Evolutionary conservation across 1,284 basidiomycete species (phyloP).

Genomic region (Inonotus obliquus): DNA sequence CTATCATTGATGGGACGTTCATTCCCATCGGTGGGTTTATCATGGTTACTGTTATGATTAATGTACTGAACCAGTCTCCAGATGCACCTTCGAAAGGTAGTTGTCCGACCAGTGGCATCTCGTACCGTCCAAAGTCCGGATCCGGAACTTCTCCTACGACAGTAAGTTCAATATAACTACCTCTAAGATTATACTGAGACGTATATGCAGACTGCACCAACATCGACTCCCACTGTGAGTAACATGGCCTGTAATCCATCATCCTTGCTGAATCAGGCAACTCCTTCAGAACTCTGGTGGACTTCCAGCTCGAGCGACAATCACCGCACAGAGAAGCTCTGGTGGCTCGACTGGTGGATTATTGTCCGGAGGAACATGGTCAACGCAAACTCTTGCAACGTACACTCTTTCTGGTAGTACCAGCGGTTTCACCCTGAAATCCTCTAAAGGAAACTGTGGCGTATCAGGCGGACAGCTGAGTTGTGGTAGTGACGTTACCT

Average conservation of each 20-base stretch:
- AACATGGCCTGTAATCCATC: neutral
- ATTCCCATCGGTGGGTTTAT: slow-evolving; percentile 47
- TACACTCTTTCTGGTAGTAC: slow-evolving; percentile 36
- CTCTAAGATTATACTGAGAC: neutral
- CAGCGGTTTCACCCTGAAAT: slow-evolving; percentile 44
- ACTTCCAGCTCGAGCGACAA: slow-evolving; percentile 20
- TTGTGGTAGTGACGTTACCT: slow-evolving; percentile 42
- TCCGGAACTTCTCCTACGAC: slow-evolving; percentile 23
- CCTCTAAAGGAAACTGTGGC: slow-evolving; percentile 48
- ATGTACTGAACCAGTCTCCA: slow-evolving; percentile 24
- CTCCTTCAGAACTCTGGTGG: slow-evolving; percentile 2
- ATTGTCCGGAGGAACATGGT: slow-evolving; percentile 46
- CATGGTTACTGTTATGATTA: neutral
- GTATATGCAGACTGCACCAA: neutral
- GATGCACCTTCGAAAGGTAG: slow-evolving; percentile 48
- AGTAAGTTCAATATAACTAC: slow-evolving; percentile 15
- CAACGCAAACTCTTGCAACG: slow-evolving; percentile 45
- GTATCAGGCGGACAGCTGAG: slow-evolving; percentile 36
- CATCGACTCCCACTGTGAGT: slow-evolving; percentile 14
- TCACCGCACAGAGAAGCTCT: slow-evolving; percentile 15
- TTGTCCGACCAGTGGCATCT: slow-evolving; percentile 55
- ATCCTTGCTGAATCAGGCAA: neutral
- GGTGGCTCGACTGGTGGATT: slow-evolving; percentile 37
- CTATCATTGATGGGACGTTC: slow-evolving; percentile 60
- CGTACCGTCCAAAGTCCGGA: slow-evolving; percentile 57